Conservation (phyloP, 2,329 filamentous ascomycete genomes). For the Aspergillus ochraceoroseus region DNA sequence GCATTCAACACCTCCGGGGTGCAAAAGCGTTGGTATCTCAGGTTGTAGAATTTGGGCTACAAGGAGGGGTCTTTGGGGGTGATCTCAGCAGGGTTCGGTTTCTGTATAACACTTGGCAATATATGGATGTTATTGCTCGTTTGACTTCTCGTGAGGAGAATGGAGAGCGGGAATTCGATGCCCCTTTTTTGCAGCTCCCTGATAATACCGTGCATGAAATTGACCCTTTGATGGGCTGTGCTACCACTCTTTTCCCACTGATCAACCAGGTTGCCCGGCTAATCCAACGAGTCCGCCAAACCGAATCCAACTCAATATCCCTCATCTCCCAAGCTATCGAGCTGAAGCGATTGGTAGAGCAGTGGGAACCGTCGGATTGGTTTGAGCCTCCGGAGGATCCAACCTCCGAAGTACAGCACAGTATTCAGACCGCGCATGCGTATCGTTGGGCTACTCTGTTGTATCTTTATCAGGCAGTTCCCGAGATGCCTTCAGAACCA, state of each 20-base stretch:
- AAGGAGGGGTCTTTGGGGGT: slow-evolving; percentile 38
- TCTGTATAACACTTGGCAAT: slow-evolving; percentile 66
- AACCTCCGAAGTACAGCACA: slow-evolving; percentile 57
- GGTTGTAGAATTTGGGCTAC: slow-evolving; percentile 47
- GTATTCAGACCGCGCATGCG: slow-evolving; percentile 62
- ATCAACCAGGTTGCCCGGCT: slow-evolving; percentile 63
- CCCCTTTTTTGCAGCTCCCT: slow-evolving; percentile 40
- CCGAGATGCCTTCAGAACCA: slow-evolving; percentile 59
- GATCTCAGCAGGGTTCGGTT: slow-evolving; percentile 58
- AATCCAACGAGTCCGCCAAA: slow-evolving; percentile 57
- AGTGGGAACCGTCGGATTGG: slow-evolving; percentile 56
- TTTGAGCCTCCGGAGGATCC: slow-evolving; percentile 62
- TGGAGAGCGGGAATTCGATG: slow-evolving; percentile 47
- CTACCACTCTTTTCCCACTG: slow-evolving; percentile 61
- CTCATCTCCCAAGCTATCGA: slow-evolving; percentile 60
- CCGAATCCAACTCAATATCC: slow-evolving; percentile 53
- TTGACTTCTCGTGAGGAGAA: slow-evolving; percentile 59
- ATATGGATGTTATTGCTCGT: slow-evolving; percentile 67
- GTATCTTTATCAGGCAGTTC: slow-evolving; percentile 64
- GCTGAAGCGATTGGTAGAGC: slow-evolving; percentile 56
- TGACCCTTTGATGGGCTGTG: slow-evolving; percentile 68
- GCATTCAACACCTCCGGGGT: slow-evolving; percentile 64
- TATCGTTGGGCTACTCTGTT: slow-evolving; percentile 64
- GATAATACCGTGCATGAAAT: slow-evolving; percentile 51
- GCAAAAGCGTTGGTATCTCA: slow-evolving; percentile 60